These are phyloP conservation scores for Cucumis variabilis DNA, from an alignment of 331 rosid species.

Conservation along the genomic window DNA sequence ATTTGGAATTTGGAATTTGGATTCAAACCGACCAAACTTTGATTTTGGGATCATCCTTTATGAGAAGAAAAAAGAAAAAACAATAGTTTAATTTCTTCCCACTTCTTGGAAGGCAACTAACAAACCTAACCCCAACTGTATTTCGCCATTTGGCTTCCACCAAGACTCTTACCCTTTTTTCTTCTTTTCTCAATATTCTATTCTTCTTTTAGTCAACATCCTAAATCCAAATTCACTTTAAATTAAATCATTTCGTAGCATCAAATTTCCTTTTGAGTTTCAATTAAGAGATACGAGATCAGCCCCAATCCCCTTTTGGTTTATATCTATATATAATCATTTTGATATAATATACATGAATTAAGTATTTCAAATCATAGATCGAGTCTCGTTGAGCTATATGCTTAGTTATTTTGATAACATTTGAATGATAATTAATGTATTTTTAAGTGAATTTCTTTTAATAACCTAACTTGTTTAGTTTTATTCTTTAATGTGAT, in stretches of 20 bases:
- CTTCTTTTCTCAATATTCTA: neutral
- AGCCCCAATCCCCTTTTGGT: too few relatives aligned
- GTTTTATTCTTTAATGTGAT: too few relatives aligned
- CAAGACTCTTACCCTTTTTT: neutral
- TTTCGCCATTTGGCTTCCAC: neutral
- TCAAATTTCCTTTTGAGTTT: neutral
- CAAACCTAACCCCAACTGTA: slow-evolving; percentile 9
- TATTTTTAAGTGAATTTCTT: too few relatives aligned
- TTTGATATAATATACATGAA: too few relatives aligned
- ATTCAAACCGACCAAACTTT: slow-evolving; percentile 28
- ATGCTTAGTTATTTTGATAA: too few relatives aligned
- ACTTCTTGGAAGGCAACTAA: slow-evolving; percentile 14
- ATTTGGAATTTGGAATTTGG: neutral
- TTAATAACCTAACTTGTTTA: too few relatives aligned
- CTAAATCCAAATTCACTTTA: neutral
- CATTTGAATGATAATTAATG: too few relatives aligned
- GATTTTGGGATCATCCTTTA: neutral
- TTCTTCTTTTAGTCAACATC: neutral
- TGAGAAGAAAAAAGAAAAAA: neutral
- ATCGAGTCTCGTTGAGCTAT: too few relatives aligned
- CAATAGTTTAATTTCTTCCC: neutral
- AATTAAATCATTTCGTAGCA: neutral
- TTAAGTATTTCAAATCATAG: too few relatives aligned
- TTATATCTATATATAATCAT: too few relatives aligned
- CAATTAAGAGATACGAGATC: neutral